Percentiles rank a stretch among this genome's conserved stretches.
Evolutionary conservation across 2,329 filamentous ascomycete species (phyloP).

Genomic region (Botrytis aclada): DNA sequence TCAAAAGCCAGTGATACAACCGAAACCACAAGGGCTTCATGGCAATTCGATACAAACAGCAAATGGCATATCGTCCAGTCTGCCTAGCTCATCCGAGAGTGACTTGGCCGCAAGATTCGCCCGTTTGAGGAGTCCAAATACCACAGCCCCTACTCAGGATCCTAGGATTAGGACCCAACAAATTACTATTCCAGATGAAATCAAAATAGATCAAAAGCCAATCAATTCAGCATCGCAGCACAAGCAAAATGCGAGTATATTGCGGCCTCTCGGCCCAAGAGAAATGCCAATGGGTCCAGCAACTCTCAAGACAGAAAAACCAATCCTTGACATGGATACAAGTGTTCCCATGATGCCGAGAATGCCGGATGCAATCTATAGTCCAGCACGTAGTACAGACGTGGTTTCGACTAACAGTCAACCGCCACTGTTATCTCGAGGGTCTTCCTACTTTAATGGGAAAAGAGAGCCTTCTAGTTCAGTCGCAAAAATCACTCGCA

Average conservation of each 20-base stretch:
- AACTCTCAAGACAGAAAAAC: slow-evolving; percentile 24
- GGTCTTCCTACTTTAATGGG: slow-evolving; percentile 28
- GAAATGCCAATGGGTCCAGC: slow-evolving; percentile 35
- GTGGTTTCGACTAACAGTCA: slow-evolving; percentile 27
- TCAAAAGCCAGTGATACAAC: slow-evolving; percentile 48
- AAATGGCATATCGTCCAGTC: slow-evolving; percentile 30
- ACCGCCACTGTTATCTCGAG: slow-evolving; percentile 31
- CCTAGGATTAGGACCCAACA: slow-evolving; percentile 52
- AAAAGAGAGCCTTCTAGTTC: slow-evolving; percentile 31
- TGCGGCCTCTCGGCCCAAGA: slow-evolving; percentile 30
- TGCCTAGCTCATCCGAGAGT: slow-evolving; percentile 35
- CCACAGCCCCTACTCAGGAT: slow-evolving; percentile 46
- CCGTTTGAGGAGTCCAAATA: slow-evolving; percentile 45
- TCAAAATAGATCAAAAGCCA: slow-evolving; percentile 9
- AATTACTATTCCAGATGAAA: slow-evolving; percentile 41
- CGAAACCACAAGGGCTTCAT: slow-evolving; percentile 66
- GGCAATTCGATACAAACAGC: slow-evolving; percentile 54
- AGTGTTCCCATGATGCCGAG: slow-evolving; percentile 34
- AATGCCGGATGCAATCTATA: slow-evolving; percentile 40
- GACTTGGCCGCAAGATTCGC: slow-evolving; percentile 58
- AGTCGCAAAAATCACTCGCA: slow-evolving; percentile 29
- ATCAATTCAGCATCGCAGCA: slow-evolving; percentile 2
- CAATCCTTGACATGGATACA: slow-evolving; percentile 31
- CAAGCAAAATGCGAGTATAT: slow-evolving; percentile 17
- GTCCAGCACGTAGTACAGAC: slow-evolving; percentile 36